Evolutionary conservation across 139 green algal species (phyloP).

Genomic region (Asterochloris sp.): DNA sequence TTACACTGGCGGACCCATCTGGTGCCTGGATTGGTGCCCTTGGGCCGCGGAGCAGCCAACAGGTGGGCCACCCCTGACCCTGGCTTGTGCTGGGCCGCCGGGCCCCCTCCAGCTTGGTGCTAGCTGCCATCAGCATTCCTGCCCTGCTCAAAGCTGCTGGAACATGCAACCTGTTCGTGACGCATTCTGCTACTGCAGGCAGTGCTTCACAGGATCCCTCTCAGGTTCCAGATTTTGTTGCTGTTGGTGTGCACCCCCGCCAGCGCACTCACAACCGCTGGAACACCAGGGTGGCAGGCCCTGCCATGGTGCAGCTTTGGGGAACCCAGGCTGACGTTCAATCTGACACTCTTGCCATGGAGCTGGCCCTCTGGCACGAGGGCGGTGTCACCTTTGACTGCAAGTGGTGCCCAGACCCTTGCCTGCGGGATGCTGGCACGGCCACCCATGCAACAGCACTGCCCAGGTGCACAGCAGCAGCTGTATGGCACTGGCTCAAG

Average conservation of each 20-base stretch:
- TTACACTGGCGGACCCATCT: constrained; percentile 4
- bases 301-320: constrained; percentile 18
- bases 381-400: constrained; percentile 17
- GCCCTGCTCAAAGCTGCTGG: background rate
- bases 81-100: background rate
- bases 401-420: constrained; percentile 17
- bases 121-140: no score
- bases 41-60: background rate
- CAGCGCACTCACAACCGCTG: background rate
- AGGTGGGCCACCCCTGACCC: background rate
- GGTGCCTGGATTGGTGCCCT: constrained; percentile 15
- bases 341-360: background rate
- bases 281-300: background rate
- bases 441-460: background rate
- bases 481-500: background rate
- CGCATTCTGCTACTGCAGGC: background rate
- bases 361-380: constrained; percentile 13
- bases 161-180: background rate
- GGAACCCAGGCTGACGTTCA: background rate
- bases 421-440: background rate
- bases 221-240: background rate
- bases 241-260: constrained; percentile 5
- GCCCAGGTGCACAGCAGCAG: background rate
- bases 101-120: no score
- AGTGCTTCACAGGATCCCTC: no score